Percentiles rank a stretch among this genome's conserved stretches.
These are phyloP conservation scores for Mycena sanguinolenta DNA, from an alignment of 768 basidiomycete species.

Conservation along the genomic window DNA sequence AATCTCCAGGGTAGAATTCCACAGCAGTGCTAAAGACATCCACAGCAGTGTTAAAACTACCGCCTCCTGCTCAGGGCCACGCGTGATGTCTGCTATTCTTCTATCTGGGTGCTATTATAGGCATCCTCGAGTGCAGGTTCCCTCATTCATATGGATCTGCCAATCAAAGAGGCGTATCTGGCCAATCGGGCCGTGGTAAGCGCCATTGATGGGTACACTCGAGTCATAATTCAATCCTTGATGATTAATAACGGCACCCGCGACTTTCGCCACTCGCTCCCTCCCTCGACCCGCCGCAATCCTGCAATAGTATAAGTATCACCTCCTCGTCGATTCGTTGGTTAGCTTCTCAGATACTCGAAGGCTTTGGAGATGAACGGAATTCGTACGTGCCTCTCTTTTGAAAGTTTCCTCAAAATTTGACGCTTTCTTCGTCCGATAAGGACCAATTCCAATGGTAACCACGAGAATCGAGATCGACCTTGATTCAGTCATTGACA, in stretches of 20 bases:
- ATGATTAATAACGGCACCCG: slow-evolving; percentile 12
- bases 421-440: background rate
- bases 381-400: background rate
- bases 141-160: background rate
- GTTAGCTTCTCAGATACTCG: too few relatives aligned
- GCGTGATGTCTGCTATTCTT: background rate
- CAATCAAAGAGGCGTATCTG: slow-evolving; percentile 4
- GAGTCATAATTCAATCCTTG: slow-evolving; percentile 17
- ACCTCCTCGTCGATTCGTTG: background rate
- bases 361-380: too few relatives aligned
- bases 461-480: slow-evolving; percentile 93
- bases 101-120: slow-evolving; percentile 13
- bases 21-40: background rate
- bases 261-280: too few relatives aligned
- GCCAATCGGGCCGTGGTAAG: slow-evolving; percentile 16
- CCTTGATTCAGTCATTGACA: slow-evolving; percentile 99
- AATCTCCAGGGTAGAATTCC: background rate
- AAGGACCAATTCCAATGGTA: slow-evolving; percentile 62
- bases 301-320: background rate
- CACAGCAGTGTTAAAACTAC: background rate
- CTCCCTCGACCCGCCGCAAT: background rate
- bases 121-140: too few relatives aligned
- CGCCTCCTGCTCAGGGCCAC: background rate
- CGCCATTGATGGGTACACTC: slow-evolving; percentile 1
- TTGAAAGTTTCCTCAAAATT: slow-evolving; percentile 6